Evolutionary conservation across 768 basidiomycete species (phyloP), one percentile per base, ranked within the genome.

Genomic region (Amylocystis lapponica): DNA sequence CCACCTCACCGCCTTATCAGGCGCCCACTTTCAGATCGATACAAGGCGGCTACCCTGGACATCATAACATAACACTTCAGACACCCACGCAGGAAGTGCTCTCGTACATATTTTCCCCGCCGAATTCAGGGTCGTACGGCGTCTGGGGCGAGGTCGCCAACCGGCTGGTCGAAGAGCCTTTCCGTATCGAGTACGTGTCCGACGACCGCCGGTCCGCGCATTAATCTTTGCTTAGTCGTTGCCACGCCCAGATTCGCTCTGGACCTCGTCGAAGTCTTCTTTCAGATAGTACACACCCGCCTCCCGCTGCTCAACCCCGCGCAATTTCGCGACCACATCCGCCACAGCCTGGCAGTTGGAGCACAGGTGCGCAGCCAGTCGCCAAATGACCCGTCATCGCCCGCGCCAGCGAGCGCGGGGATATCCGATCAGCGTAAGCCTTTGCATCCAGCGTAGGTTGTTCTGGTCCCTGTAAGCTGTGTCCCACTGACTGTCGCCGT

Each of bases 181-280:
- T 83, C 63, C 78, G 83, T 66, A 76, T 76, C 62, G 90, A 93
- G 93, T 95, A 69, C n/a, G n/a, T n/a, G n/a, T n/a, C n/a, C n/a
- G n/a, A n/a, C n/a, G n/a, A n/a, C n/a, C n/a, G n/a, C n/a, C n/a
- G n/a, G n/a, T n/a, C n/a, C 49, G 30, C 36, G 39, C 29, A 33
- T 34, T 47, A 17, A 25, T 26, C 22, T 33, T n/a, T 7, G 25
- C n/a, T n/a, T n/a, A n/a, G n/a, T n/a, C n/a, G n/a, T n/a, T n/a
- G n/a, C 39, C 22, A 16, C 40, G 34, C 46, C 43, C 57, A 96
- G 93, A 65, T 88, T 97, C 57, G 86, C 91, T 3, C 78, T 86
- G 40, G 92, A 97, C 66, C 82, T 96, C 41, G 82, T 95, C 57
- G 91, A 96, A 65, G 90, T 94, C 34, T 97, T 84, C 67, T 94